Evolutionary conservation across 441 rosid genomes (phyloP).

Genomic region (Brassica hybrid): DNA sequence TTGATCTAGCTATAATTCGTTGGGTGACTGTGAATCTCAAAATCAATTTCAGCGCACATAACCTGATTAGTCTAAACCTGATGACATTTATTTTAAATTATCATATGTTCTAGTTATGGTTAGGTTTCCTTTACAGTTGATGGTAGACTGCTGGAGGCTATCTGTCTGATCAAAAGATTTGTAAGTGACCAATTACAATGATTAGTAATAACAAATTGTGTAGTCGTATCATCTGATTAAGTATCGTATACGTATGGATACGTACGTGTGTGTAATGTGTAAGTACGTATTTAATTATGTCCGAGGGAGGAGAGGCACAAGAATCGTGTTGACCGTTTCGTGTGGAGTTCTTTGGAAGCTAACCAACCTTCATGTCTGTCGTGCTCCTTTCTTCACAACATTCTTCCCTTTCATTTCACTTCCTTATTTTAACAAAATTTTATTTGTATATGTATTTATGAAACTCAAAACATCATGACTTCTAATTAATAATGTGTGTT

Average conservation of each 20-base stretch:
- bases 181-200: constrained; percentile 10
- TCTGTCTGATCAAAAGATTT: background rate
- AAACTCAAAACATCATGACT: background rate
- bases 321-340: constrained; percentile 91
- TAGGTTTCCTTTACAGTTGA: background rate
- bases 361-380: constrained; percentile 55
- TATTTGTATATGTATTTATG: background rate
- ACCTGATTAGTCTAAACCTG: background rate
- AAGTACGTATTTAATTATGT: constrained; percentile 24
- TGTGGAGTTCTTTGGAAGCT: constrained; percentile 53
- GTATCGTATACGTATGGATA: constrained; percentile 23
- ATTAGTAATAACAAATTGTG: constrained; percentile 12
- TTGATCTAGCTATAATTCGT: background rate
- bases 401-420: constrained; percentile 10
- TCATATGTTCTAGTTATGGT: background rate
- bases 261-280: background rate
- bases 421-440: background rate
- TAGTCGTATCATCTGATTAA: background rate
- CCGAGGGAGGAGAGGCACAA: constrained; percentile 61
- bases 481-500: background rate
- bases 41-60: background rate
- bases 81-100: background rate
- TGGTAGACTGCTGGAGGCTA: background rate
- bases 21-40: background rate
- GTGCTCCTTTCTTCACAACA: constrained; percentile 46